Evolutionary conservation across 371 early-diverging fungal species (phyloP), one percentile per base, ranked within the genome.

Genomic region (Syncephalastrum racemosum): DNA sequence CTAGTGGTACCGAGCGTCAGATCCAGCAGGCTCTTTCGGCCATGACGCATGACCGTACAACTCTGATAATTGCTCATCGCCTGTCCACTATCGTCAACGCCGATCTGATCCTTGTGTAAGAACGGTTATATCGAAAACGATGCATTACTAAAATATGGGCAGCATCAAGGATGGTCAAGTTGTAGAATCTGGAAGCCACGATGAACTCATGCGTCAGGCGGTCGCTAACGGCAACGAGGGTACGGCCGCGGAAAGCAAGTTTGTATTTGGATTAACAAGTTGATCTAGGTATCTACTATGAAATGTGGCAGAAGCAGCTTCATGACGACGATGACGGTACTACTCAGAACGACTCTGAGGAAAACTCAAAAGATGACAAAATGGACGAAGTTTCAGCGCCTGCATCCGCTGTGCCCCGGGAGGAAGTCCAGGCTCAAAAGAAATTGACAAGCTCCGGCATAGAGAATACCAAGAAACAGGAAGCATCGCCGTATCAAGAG

Each of bases 1-100:
- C n/a, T 13, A 50, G 50, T 24, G 50, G 50, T 19, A 95, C 96
- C 4, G 97, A 98, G 66, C 78, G 87, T 23, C 82, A 91, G 51
- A 88, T 92, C 62, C 88, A 93, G 69, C 66, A 84, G 27, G 84
- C 88, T 13, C 63, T 88, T 36, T 73, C 73, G 10, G 70, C 74
- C 8, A 83, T 87, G 71, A 84, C 93, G 15, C 76, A 84, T 46
- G 81, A 91, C 65, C 79, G 97, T 51, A 97, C 98, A 5, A 96
- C 98, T 4, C 75, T 99, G 14, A 85, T 95, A 20, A 93, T 99
- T 71, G 97, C 98, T 2, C 98, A 97, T 71, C 88, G 98, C 22
- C 71, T 98, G 40, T 86, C 88, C 10, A 92, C 93, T 0, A 87
- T 92, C 53, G 80, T 89, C n/a, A 79, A 89, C 51, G 90, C 90